These are phyloP conservation scores for Phalaenopsis aphrodite DNA, from an alignment of 106 monocot species.

Conservation along the genomic window DNA sequence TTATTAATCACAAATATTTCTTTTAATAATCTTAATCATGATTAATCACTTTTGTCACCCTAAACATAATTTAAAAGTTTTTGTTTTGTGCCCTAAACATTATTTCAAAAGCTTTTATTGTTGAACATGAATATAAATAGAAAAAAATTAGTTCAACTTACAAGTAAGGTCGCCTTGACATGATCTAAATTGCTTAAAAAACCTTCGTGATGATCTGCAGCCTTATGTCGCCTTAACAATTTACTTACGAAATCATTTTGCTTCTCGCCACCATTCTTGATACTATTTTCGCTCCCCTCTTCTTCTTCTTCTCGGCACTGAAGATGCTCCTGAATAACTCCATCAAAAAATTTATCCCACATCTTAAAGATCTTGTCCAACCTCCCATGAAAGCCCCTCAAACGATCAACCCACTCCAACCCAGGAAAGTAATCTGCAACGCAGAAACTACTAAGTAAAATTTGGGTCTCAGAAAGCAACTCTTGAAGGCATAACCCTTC, in stretches of 20 bases:
- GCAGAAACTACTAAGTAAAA: conserved; percentile 11
- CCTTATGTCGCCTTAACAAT: conserved; percentile 9
- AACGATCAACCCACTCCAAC: conserved; percentile 9
- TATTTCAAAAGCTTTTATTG: too few relatives aligned
- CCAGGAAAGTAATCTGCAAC: conserved; percentile 20
- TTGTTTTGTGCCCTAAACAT: too few relatives aligned
- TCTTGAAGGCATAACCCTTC: neutral
- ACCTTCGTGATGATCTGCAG: neutral
- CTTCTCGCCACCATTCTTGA: neutral
- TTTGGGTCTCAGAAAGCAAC: conserved; percentile 1
- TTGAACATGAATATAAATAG: too few relatives aligned
- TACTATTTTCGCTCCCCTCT: neutral
- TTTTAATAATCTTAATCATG: too few relatives aligned
- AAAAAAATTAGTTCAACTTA: neutral
- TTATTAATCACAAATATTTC: too few relatives aligned
- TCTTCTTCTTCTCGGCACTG: neutral
- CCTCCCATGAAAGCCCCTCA: neutral
- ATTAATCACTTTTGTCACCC: too few relatives aligned
- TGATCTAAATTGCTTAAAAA: conserved; percentile 6
- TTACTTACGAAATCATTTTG: conserved; percentile 5
- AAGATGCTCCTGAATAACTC: conserved; percentile 15
- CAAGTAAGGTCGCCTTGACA: conserved; percentile 21
- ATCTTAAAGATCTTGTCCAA: conserved; percentile 10
- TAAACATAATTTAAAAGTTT: too few relatives aligned
- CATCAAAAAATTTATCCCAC: conserved; percentile 11